Evolutionary conservation across 140 eudicot species (phyloP).

Genomic region (Senecio squalidus): DNA sequence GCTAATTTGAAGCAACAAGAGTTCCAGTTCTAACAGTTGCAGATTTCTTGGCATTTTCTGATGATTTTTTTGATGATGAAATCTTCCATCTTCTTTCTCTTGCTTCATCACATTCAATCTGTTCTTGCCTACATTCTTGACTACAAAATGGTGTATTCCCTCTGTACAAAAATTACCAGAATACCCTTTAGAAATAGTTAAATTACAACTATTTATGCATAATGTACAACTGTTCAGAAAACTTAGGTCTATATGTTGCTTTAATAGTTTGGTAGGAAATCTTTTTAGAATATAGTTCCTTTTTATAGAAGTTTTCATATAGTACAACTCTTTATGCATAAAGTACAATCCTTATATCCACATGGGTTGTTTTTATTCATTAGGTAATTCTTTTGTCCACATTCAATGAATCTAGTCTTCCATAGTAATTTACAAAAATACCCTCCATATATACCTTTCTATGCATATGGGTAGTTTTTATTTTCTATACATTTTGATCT

Average conservation of each 20-base stretch:
- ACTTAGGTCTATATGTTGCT: no score
- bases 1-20: constrained; percentile 54
- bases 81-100: constrained; percentile 58
- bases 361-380: neutral
- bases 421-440: neutral
- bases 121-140: constrained; percentile 96
- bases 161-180: constrained; percentile 41
- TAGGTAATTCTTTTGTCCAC: constrained; percentile 1
- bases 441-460: constrained; percentile 1
- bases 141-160: constrained; percentile 92
- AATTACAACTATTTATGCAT: neutral
- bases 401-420: constrained; percentile 9
- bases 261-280: no score
- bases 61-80: constrained; percentile 32
- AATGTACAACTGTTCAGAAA: no score
- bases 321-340: neutral
- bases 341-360: neutral
- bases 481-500: no score
- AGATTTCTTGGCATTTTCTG: constrained; percentile 35
- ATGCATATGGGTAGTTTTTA: neutral
- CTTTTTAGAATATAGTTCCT: no score
- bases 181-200: constrained; percentile 14
- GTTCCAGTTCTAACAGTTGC: constrained; percentile 56
- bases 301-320: no score
- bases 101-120: constrained; percentile 80